Percentiles rank a stretch among this genome's conserved stretches.
phyloP scores from a whole-genome alignment of 2,329 filamentous ascomycete genomes.

The Hypoxylon rubiginosum region DNA sequence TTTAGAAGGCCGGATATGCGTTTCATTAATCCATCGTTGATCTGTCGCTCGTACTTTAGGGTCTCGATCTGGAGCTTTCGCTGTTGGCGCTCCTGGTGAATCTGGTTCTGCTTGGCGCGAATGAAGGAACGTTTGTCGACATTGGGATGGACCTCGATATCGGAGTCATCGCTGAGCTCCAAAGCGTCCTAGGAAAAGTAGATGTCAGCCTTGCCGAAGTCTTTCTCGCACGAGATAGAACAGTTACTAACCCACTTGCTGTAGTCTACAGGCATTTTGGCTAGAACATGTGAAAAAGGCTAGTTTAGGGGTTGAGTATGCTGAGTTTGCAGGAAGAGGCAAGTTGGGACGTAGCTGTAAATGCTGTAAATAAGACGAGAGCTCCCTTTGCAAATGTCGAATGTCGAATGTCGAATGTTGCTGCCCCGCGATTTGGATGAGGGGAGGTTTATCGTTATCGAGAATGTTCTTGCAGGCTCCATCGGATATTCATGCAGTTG shows the following conservation, averaged over 20 bases:
- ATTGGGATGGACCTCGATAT: slow-evolving; percentile 98
- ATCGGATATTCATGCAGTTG: background rate
- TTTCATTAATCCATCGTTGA: slow-evolving; percentile 90
- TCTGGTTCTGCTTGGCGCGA: slow-evolving; percentile 96
- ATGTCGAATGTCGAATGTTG: slow-evolving; percentile 19
- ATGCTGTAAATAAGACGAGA: background rate
- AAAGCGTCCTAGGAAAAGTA: slow-evolving; percentile 77
- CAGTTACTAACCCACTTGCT: slow-evolving; percentile 73
- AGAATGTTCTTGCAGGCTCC: slow-evolving; percentile 34
- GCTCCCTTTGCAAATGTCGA: slow-evolving; percentile 12
- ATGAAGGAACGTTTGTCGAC: slow-evolving; percentile 99
- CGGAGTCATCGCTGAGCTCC: slow-evolving; percentile 97
- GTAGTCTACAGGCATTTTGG: slow-evolving; percentile 68
- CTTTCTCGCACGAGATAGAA: slow-evolving; percentile 2
- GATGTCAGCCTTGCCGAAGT: slow-evolving; percentile 30
- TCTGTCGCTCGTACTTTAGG: slow-evolving; percentile 89
- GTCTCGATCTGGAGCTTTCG: slow-evolving; percentile 91
- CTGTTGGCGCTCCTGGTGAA: slow-evolving; percentile 89
- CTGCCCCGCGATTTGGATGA: slow-evolving; percentile 35
- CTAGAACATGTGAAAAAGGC: background rate
- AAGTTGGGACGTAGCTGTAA: slow-evolving; percentile 1
- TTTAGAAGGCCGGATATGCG: slow-evolving; percentile 85
- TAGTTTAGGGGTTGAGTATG: slow-evolving; percentile 1
- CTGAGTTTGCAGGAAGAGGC: background rate
- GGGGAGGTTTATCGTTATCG: slow-evolving; percentile 33